phyloP scores from a whole-genome alignment of 164 flowering plant genomes.

The Chimonanthus salicifolius region DNA sequence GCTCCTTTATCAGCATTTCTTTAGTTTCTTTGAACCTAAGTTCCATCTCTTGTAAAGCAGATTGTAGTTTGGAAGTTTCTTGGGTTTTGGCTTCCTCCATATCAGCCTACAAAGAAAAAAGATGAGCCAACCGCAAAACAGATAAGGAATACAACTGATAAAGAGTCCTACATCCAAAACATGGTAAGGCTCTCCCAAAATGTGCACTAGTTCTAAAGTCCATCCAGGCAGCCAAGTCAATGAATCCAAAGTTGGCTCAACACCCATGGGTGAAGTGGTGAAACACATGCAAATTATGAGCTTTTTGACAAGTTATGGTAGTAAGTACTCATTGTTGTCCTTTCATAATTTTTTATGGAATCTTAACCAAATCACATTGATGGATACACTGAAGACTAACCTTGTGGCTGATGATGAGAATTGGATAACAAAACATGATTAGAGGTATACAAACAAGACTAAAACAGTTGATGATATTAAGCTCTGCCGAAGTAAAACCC shows the following conservation, averaged over 20 bases:
- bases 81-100: conserved; percentile 81
- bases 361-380: neutral
- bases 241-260: neutral
- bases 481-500: neutral
- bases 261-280: neutral
- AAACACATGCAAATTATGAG: neutral
- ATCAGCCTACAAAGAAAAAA: conserved; percentile 47
- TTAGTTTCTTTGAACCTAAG: conserved; percentile 69
- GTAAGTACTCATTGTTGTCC: neutral
- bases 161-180: neutral
- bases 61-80: conserved; percentile 74
- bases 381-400: neutral
- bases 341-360: neutral
- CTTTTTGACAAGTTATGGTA: neutral
- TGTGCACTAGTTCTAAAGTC: neutral
- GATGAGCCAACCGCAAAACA: neutral
- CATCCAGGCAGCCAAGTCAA: neutral
- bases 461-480: neutral
- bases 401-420: neutral
- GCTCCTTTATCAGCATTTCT: conserved; percentile 53
- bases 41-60: conserved; percentile 71
- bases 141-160: neutral
- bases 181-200: neutral
- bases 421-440: neutral
- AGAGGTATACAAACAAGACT: neutral